Evolutionary conservation across 495 filamentous ascomycete genomes (phyloP), one percentile per base, ranked within the genome.

Genomic region (Collariella sp.): DNA sequence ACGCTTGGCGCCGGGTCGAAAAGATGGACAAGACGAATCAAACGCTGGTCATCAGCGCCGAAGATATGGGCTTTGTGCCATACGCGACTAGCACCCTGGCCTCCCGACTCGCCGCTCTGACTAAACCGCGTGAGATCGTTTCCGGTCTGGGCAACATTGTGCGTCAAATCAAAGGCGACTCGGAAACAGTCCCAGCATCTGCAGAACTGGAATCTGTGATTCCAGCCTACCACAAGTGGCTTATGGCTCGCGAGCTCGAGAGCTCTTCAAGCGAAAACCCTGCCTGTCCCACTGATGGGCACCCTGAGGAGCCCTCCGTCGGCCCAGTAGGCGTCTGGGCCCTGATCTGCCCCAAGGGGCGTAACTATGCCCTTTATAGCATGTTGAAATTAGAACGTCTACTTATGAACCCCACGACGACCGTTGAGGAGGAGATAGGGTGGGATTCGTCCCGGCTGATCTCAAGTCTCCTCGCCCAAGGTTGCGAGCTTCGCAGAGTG

Each of bases 81-180:
- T 4, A 29, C 46, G 34, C 46, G 47, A n/a, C 3, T 53, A 46
- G 64, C 59, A 23, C 19, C 56, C 57, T 62, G 46, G 72, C 50
- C n/a, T 62, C 83, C 39, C 80, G 79, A n/a, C 67, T 89, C 12
- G 50, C 83, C 34, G 80, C 85, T 0, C 63, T 95, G 6, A 89
- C 85, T 0, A 65, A 73, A 23, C 76, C 84, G 35, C 77, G 85
- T 38, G 76, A 66, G 42, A 80, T 95, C 51, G 67, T 80, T 15
- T 73, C 77, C 18, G 78, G 85, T 38, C 81, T 93, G 67, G 90
- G 90, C 11, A 96, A 95, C 61, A 91, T 96, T 40, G 67, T 95
- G 20, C 82, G 87, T 43, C 78, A 81, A 33, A 52, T 94, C 43
- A 74, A 82, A 36, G 70, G 76, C 16, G 73, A 76, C 26, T 67